Base-by-base conservation (phyloP, 768 basidiomycete species). In the Boletus reticuloceps region DNA sequence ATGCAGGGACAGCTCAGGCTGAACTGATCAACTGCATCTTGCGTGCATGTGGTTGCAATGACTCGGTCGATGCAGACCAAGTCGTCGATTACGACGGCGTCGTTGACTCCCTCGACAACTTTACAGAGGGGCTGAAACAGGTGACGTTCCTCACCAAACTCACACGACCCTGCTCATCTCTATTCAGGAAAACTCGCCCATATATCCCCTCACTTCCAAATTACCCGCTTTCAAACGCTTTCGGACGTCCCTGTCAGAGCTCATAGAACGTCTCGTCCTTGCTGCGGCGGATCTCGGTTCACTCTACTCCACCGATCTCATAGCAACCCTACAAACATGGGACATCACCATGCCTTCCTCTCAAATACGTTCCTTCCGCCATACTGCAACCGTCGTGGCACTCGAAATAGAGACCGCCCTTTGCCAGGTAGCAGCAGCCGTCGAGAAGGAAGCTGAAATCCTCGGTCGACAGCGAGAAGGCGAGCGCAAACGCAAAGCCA, bases 271-370 rank as follows among this genome's bases (percentile, higher is more conserved):
- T 43, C 81, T 98, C 34, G 80, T 97, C 58, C 71, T 80, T 19
- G 84, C 90, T 17, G 80, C 94, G 2, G 87, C 92, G 5, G 86
- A 89, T 54, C 80, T 91, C 9, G 89, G 86, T 4, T 74, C 80
- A 0, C 81, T 99, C 4, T 98, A 94, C 70, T 79, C 84, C 34
- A 82, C 88, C 1, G 85, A 90, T 47, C 77, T 98, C 41, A 82
- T 95, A 70, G 79, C 84, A 11, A 91, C 91, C 0, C 74, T 96
- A 10, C 87, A 94, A 63, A 82, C 89, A 40, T 98, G 97, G 97
- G 86, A 98, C 25, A 84, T 91, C 40, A 85, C 94, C 44, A 95
- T 98, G 88, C 92, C 94, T 1, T 93, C 92, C 0, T 96, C 94
- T 4, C 93, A 92, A 56, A 87, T 98, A 34, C 89, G 97, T 42